Percentiles rank a stretch among this genome's conserved stretches.
Conservation (phyloP, 140 eudicot genomes). For the Eryngium alpinum region DNA sequence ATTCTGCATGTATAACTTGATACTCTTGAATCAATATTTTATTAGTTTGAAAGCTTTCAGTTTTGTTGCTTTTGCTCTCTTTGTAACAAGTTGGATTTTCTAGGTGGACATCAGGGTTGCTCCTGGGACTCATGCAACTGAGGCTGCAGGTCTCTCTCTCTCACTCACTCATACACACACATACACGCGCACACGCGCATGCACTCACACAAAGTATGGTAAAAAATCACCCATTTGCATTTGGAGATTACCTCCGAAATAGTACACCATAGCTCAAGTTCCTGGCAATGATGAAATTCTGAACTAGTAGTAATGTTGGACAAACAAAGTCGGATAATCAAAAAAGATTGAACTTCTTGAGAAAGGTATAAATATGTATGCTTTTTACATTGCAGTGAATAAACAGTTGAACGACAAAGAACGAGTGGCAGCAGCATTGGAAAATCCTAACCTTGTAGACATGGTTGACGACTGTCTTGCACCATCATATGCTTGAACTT, state of each 20-base stretch:
- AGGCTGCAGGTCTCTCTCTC: conserved; percentile 74
- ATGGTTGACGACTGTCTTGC: conserved; percentile 84
- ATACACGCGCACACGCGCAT: neutral
- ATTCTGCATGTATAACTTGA: no score
- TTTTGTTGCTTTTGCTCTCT: neutral
- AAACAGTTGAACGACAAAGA: conserved; percentile 92
- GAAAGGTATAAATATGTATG: neutral
- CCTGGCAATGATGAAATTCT: neutral
- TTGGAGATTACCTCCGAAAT: neutral
- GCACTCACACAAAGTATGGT: no score
- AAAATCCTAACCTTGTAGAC: conserved; percentile 70
- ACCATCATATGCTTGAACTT: conserved; percentile 55
- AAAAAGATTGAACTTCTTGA: neutral
- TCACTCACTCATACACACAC: neutral
- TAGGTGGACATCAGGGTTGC: conserved; percentile 91
- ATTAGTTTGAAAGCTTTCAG: neutral
- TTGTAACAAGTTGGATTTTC: neutral
- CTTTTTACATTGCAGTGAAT: conserved; percentile 55
- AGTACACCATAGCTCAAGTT: neutral
- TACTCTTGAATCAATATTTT: no score
- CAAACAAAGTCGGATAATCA: neutral
- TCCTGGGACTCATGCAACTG: conserved; percentile 98
- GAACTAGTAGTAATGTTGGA: neutral
- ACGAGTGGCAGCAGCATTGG: conserved; percentile 89
- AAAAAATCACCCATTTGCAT: no score